Conservation (phyloP, 345 rosid species). For the Anastatica hierochuntica region DNA sequence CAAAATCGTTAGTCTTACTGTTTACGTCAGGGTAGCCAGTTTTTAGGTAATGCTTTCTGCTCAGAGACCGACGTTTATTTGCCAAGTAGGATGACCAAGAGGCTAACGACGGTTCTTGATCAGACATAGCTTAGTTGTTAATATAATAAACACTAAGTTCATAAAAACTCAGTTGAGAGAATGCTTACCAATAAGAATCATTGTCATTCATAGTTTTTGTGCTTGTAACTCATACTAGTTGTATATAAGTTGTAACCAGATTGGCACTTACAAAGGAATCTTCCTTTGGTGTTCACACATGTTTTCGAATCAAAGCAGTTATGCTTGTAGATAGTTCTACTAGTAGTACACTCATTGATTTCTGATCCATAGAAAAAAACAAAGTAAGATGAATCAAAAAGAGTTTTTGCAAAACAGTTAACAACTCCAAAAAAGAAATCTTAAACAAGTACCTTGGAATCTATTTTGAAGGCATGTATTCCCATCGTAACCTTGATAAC, state of each 20-base stretch:
- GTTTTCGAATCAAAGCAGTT: not conserved
- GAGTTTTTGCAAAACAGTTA: not conserved
- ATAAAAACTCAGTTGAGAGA: too few relatives aligned
- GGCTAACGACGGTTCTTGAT: not conserved
- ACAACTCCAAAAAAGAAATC: too few relatives aligned
- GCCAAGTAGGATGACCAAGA: constrained; percentile 1
- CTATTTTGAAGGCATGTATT: constrained; percentile 26
- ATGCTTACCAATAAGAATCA: constrained; percentile 2
- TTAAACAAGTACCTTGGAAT: too few relatives aligned
- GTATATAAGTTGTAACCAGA: constrained; percentile 1
- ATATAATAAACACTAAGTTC: too few relatives aligned
- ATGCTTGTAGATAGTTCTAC: not conserved
- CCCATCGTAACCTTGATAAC: constrained; percentile 21
- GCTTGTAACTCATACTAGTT: constrained; percentile 1
- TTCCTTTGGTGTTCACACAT: constrained; percentile 5
- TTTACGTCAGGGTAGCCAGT: too few relatives aligned
- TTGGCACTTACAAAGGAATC: constrained; percentile 23
- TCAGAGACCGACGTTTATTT: too few relatives aligned
- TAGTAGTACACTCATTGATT: constrained; percentile 3
- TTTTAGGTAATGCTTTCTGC: too few relatives aligned
- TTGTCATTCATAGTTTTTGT: not conserved
- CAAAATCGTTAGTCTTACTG: too few relatives aligned
- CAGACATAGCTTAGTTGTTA: too few relatives aligned
- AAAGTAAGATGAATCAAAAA: not conserved
- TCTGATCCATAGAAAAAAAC: not conserved